These are phyloP conservation scores for Fusarium zealandicum DNA, from an alignment of 2,329 filamentous ascomycete genomes.

Conservation along the genomic window DNA sequence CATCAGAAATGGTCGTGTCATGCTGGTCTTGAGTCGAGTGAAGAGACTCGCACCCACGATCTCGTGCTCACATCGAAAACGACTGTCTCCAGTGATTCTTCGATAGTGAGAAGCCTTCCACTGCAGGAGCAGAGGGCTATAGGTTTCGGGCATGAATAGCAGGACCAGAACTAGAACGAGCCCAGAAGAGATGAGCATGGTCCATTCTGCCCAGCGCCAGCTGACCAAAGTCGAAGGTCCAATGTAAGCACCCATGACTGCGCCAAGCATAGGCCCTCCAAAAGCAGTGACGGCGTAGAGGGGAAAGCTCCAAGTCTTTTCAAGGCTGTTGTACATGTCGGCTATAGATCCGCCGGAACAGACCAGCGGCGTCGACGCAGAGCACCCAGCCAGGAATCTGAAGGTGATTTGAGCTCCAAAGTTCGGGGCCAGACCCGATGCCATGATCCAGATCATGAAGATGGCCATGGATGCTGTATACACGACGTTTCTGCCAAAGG, in stretches of 20 bases:
- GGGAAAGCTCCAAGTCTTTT: constrained; percentile 48
- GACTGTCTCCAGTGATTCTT: constrained; percentile 66
- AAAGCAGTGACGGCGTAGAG: constrained; percentile 57
- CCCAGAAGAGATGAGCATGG: constrained; percentile 69
- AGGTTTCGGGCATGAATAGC: constrained; percentile 71
- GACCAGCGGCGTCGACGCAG: constrained; percentile 54
- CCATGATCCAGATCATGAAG: constrained; percentile 56
- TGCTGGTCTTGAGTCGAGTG: constrained; percentile 57
- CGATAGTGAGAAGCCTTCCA: constrained; percentile 67
- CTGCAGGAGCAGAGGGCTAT: constrained; percentile 62
- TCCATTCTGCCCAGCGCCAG: constrained; percentile 72
- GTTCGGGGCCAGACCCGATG: constrained; percentile 52
- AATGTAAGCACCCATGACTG: constrained; percentile 66
- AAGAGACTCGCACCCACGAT: constrained; percentile 59
- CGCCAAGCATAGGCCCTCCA: constrained; percentile 51
- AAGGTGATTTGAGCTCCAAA: constrained; percentile 54
- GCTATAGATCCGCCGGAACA: constrained; percentile 53
- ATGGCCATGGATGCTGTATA: constrained; percentile 50
- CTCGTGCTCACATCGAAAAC: constrained; percentile 70
- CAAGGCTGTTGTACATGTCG: constrained; percentile 48
- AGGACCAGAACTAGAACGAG: constrained; percentile 63
- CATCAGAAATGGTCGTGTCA: constrained; percentile 52
- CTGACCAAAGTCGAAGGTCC: constrained; percentile 60
- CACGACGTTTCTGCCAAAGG: constrained; percentile 49
- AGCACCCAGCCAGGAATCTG: constrained; percentile 56